Evolutionary conservation across 371 early-diverging fungal species (phyloP).

Genomic region (Mucor lusitanicus): DNA sequence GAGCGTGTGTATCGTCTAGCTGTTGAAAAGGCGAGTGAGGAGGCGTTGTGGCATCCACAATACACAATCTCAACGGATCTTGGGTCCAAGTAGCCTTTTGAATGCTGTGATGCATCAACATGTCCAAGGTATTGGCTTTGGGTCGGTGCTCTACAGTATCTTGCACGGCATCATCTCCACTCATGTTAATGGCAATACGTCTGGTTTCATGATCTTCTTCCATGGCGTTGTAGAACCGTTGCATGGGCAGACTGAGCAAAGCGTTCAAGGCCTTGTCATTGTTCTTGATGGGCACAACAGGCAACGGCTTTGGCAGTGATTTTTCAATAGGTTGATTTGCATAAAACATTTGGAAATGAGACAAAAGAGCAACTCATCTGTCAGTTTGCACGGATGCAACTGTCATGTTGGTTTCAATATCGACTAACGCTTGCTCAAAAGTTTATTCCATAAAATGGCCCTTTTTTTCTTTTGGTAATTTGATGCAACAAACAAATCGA

Average conservation of each 20-base stretch:
- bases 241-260: neutral
- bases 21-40: neutral
- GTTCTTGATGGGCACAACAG: neutral
- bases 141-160: neutral
- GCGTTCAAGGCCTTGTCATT: neutral
- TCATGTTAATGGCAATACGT: neutral
- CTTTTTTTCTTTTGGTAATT: neutral
- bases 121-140: neutral
- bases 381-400: neutral
- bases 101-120: neutral
- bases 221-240: neutral
- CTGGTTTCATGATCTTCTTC: neutral
- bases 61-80: neutral
- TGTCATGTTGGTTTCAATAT: neutral
- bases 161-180: neutral
- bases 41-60: neutral
- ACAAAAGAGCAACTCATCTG: neutral
- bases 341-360: constrained; percentile 1
- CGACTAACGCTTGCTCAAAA: neutral
- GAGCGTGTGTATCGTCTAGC: too few relatives aligned
- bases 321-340: neutral
- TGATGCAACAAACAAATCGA: neutral
- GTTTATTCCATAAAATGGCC: neutral
- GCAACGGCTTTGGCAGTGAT: constrained; percentile 3
- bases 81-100: constrained; percentile 6